These are phyloP conservation scores for Adenanthera pavonina DNA, from an alignment of 306 rosid genomes.

Conservation along the genomic window DNA sequence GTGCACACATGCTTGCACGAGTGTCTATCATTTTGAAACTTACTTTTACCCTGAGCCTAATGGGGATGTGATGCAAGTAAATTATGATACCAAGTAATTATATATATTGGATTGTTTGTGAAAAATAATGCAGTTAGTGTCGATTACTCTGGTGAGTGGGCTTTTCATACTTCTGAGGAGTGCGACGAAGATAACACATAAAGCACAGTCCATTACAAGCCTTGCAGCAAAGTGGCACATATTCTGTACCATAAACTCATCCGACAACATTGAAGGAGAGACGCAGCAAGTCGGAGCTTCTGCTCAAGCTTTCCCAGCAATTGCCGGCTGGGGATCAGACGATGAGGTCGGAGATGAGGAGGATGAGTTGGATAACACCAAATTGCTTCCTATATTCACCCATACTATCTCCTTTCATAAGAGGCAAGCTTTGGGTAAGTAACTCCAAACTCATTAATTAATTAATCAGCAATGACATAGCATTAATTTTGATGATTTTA, in stretches of 20 bases:
- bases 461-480: too few species aligned
- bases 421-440: constrained; percentile 87
- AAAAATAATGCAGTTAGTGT: constrained; percentile 66
- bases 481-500: too few species aligned
- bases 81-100: too few species aligned
- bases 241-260: constrained; percentile 69
- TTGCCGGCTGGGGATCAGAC: constrained; percentile 48
- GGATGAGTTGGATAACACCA: constrained; percentile 73
- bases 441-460: too few species aligned
- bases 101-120: background rate
- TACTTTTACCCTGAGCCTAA: too few species aligned
- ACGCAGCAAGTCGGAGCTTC: constrained; percentile 39
- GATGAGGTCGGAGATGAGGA: constrained; percentile 67
- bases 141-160: constrained; percentile 75
- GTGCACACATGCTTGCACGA: too few species aligned
- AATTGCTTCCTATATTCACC: constrained; percentile 61
- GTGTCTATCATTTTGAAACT: too few species aligned
- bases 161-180: constrained; percentile 75
- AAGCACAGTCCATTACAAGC: constrained; percentile 75
- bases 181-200: constrained; percentile 86
- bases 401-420: constrained; percentile 79
- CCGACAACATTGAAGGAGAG: constrained; percentile 60
- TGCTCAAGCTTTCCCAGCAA: constrained; percentile 38
- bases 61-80: too few species aligned
- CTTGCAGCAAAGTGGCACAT: constrained; percentile 90